phyloP scores from a whole-genome alignment of 371 early-diverging fungal genomes.

The Rhizopus delemar region DNA sequence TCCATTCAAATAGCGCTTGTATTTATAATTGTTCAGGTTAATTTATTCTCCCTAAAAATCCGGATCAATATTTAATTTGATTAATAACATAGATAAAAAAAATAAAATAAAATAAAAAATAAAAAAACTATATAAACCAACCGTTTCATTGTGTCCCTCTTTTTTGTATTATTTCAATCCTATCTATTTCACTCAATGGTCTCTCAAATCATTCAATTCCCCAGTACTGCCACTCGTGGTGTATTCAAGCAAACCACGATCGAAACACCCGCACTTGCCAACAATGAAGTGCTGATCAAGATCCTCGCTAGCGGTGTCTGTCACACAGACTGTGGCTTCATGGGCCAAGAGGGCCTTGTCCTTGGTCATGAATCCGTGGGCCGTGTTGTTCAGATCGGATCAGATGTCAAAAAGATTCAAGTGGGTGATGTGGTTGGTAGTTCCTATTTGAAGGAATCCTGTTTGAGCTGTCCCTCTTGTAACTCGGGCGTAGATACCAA shows the following conservation, averaged over 20 bases:
- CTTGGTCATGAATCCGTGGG: slow-evolving; percentile 59
- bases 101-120: too few relatives aligned
- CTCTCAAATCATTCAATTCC: slow-evolving; percentile 13
- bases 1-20: too few relatives aligned
- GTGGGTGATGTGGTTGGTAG: slow-evolving; percentile 58
- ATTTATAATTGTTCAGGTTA: too few relatives aligned
- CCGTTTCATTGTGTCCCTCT: too few relatives aligned
- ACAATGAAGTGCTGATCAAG: slow-evolving; percentile 39
- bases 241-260: slow-evolving; percentile 22
- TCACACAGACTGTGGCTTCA: slow-evolving; percentile 46
- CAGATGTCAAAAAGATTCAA: slow-evolving; percentile 41
- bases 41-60: too few relatives aligned
- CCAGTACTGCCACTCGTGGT: slow-evolving; percentile 14
- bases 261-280: slow-evolving; percentile 16
- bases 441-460: slow-evolving; percentile 45
- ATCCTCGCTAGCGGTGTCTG: slow-evolving; percentile 60
- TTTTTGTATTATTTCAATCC: too few relatives aligned
- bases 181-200: not conserved
- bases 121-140: too few relatives aligned
- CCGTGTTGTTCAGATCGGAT: slow-evolving; percentile 42
- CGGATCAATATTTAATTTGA: too few relatives aligned
- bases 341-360: slow-evolving; percentile 27
- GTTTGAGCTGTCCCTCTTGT: slow-evolving; percentile 47
- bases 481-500: slow-evolving; percentile 46
- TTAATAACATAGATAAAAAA: too few relatives aligned